phyloP scores from a whole-genome alignment of 73 alveolate species.

The Durusdinium trenchii region DNA sequence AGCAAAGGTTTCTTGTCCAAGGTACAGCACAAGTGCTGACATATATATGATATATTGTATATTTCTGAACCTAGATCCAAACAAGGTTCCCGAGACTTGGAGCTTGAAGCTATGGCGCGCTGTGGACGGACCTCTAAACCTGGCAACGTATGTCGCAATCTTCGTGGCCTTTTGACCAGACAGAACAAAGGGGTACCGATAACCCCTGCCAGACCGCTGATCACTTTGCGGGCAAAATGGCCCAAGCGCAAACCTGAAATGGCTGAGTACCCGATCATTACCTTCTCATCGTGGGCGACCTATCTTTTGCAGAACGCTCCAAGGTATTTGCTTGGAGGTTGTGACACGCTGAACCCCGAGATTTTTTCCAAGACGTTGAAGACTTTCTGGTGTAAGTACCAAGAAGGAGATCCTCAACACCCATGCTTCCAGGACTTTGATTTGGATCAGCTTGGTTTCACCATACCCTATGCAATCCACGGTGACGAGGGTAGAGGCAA shows the following conservation, averaged over 20 bases:
- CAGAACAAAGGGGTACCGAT: not conserved
- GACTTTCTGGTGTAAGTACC: not conserved
- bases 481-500: conserved; percentile 5
- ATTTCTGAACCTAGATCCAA: not conserved
- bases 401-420: not conserved
- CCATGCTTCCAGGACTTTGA: not conserved
- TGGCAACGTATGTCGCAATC: not conserved
- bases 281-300: not conserved
- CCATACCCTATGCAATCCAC: not conserved
- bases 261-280: not conserved
- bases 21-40: not conserved
- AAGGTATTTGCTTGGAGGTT: conserved; percentile 4
- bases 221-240: not conserved
- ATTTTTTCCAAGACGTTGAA: not conserved
- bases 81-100: not conserved
- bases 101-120: not conserved
- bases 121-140: not conserved
- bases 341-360: not conserved
- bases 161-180: not conserved
- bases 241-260: not conserved
- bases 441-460: not conserved
- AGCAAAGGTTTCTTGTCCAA: not conserved
- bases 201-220: too few species aligned
- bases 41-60: not conserved
- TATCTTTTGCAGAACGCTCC: not conserved